Base-by-base conservation (phyloP, 2,329 filamentous ascomycete genomes). In the Botrytis elliptica region DNA sequence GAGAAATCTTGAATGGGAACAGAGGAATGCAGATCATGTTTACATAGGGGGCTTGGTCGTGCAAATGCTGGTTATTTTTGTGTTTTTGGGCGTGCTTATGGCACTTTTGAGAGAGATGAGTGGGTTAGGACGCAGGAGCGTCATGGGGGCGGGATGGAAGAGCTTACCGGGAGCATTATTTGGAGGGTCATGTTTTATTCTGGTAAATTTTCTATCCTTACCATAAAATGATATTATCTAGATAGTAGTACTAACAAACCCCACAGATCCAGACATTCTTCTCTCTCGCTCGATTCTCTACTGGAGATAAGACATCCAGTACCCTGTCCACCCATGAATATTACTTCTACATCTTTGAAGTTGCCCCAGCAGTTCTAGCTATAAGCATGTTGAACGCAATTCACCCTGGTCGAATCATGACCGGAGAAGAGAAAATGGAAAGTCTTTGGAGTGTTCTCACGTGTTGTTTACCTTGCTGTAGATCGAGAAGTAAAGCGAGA, bases 41-140 rank as follows among this genome's bases (percentile, higher is more conserved):
- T 88, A 88, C 78, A 88, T 87, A 85, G 85, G 83, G 20, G 86
- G 86, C 0, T 85, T 88, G 20, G 85, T 83, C 0, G 77, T 88
- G 0, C 87, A 88, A 74, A 81, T 87, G 75, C 77, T 84, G 38
- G 86, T 86, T 72, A 85, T 87, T 71, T 73, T 87, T 3, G 70
- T 84, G 22, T 87, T 88, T 22, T 20, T 52, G 6, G 44, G 29
- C 29, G 18, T 65, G 36, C 33, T 71, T 38, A n/a, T 20, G 25
- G 5, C 14, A 10, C 42, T 71, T 16, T 42, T 29, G n/a, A 36
- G 36, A 12, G 60, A 44, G 29, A 33, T 71, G 29, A 25, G 10
- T 40, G 6, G 8, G 12, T 18, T 64, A 7, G 46, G 38, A 38
- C 52, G 6, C 12, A 44, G 18, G 8, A 20, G 22, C 9, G 18